phyloP scores from a whole-genome alignment of 2,329 filamentous ascomycete species.

The Plenodomus lindquistii region DNA sequence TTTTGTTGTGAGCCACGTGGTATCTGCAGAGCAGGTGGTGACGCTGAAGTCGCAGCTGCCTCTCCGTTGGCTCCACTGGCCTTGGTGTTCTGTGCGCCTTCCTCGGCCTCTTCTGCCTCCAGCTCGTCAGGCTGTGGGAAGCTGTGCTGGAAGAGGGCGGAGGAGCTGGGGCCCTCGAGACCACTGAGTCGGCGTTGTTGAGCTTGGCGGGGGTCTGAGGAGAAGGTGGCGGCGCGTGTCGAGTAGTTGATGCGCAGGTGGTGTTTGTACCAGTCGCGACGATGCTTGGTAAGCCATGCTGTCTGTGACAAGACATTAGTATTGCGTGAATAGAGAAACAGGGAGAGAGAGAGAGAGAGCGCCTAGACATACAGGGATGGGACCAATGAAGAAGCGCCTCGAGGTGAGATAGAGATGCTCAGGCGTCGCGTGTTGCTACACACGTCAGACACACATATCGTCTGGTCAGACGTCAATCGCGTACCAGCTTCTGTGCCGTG shows the following conservation, averaged over 20 bases:
- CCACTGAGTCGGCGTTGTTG: conserved; percentile 50
- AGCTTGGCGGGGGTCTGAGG: conserved; percentile 50
- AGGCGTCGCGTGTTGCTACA: conserved; percentile 62
- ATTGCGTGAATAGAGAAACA: conserved; percentile 2
- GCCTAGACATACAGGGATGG: conserved; percentile 54
- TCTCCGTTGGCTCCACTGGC: conserved; percentile 17
- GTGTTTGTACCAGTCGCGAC: conserved; percentile 65
- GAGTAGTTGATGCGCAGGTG: conserved; percentile 52
- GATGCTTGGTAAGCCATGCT: conserved; percentile 66
- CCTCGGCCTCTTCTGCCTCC: conserved; percentile 34
- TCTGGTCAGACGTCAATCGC: conserved; percentile 4
- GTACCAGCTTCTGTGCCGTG: conserved; percentile 59
- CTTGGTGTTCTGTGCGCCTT: conserved; percentile 12
- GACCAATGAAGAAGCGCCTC: conserved; percentile 66
- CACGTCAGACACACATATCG: conserved; percentile 10
- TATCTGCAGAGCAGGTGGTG: conserved; percentile 34
- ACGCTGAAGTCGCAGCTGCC: conserved; percentile 20
- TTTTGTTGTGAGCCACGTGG: conserved; percentile 33
- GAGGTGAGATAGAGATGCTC: conserved; percentile 65
- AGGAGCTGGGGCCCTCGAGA: conserved; percentile 45
- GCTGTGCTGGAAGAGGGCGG: conserved; percentile 45
- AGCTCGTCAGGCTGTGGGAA: conserved; percentile 49
- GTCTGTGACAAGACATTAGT: conserved; percentile 41
- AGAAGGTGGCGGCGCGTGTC: conserved; percentile 55
- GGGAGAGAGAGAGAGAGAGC: too few relatives aligned